Percentiles rank a stretch among this genome's conserved stretches.
Evolutionary conservation across 1,139 yeast genomes (phyloP).

Genomic region (Yamadazyma atlantica): DNA sequence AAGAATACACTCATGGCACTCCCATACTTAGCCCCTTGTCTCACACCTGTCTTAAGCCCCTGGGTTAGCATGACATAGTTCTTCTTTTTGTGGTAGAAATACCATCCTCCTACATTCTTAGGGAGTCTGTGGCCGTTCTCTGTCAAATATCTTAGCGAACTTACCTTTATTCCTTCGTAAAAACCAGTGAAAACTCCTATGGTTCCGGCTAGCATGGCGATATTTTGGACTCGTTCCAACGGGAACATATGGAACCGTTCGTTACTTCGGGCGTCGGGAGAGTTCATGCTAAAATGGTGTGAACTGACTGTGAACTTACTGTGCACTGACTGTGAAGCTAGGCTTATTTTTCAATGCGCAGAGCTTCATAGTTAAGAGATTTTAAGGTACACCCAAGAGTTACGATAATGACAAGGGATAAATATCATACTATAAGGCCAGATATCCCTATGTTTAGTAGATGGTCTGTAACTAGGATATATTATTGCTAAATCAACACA

Average conservation of each 20-base stretch:
- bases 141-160: conserved; percentile 66
- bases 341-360: neutral
- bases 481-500: no score
- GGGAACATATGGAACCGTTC: conserved; percentile 46
- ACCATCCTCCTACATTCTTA: conserved; percentile 81
- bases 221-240: conserved; percentile 31
- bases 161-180: conserved; percentile 54
- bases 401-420: no score
- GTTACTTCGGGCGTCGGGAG: conserved; percentile 14
- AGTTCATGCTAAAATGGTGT: no score
- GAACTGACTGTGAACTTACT: no score
- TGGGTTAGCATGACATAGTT: conserved; percentile 68
- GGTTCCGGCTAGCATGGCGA: conserved; percentile 40
- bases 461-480: no score
- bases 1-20: conserved; percentile 52
- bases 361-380: no score
- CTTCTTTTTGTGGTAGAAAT: conserved; percentile 82
- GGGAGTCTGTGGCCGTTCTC: conserved; percentile 86
- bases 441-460: no score
- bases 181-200: conserved; percentile 68
- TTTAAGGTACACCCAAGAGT: no score
- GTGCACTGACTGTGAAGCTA: no score
- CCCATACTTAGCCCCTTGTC: conserved; percentile 46
- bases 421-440: no score
- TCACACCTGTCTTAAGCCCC: conserved; percentile 49